Conservation (phyloP, 192 early-diverging fungal species). For the Coemansia reversa region DNA sequence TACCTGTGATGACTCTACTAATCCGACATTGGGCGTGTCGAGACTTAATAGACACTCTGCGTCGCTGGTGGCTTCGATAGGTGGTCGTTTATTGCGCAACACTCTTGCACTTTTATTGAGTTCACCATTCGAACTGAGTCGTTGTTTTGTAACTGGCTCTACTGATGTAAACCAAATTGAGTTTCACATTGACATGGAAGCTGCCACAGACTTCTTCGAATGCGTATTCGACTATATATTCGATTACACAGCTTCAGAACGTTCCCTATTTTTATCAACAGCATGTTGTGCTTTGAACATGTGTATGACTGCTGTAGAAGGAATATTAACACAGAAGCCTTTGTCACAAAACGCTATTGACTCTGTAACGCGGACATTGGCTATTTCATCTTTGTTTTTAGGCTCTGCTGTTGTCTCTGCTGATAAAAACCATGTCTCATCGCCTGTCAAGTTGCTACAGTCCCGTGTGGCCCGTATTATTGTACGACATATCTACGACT, state of each 20-base stretch:
- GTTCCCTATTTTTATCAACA: not conserved
- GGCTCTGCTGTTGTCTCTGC: not conserved
- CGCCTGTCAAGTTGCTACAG: conserved; percentile 1
- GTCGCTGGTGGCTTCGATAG: conserved; percentile 19
- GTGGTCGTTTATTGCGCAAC: conserved; percentile 26
- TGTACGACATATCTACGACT: conserved; percentile 4
- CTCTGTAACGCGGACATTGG: conserved; percentile 17
- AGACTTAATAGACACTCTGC: conserved; percentile 31
- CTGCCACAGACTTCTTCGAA: conserved; percentile 24
- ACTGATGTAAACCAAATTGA: not conserved
- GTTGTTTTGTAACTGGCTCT: conserved; percentile 16
- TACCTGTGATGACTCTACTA: not conserved
- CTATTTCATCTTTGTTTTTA: conserved; percentile 14
- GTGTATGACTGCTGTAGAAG: not conserved
- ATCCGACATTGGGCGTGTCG: conserved; percentile 24
- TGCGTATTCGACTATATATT: not conserved
- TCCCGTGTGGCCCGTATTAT: conserved; percentile 14
- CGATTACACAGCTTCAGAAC: not conserved
- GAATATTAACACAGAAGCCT: no score
- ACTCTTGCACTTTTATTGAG: conserved; percentile 24
- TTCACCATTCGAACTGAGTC: conserved; percentile 18
- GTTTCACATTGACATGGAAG: conserved; percentile 23
- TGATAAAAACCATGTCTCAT: not conserved
- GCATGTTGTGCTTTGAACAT: not conserved
- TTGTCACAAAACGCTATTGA: not conserved